These are phyloP conservation scores for Xylariaceae sp. DNA, from an alignment of 2,329 filamentous ascomycete species.

Conservation along the genomic window DNA sequence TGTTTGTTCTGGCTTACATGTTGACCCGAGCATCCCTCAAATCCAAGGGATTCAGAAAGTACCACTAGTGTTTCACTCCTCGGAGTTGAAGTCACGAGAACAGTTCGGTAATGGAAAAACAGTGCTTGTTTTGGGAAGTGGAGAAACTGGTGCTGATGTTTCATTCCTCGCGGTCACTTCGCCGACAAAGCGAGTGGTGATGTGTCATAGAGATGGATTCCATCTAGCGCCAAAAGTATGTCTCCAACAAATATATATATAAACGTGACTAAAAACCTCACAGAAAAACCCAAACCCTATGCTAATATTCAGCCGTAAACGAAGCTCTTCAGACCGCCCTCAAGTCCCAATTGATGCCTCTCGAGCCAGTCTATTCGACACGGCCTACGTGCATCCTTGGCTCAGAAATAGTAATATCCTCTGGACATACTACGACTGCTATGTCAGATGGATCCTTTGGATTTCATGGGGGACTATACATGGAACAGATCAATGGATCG, in stretches of 20 bases:
- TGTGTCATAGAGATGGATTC: slow-evolving; percentile 51
- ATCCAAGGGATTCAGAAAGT: slow-evolving; percentile 44
- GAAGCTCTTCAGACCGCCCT: slow-evolving; percentile 27
- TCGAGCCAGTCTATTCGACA: slow-evolving; percentile 53
- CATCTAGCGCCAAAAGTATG: slow-evolving; percentile 48
- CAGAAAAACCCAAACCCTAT: slow-evolving; percentile 34
- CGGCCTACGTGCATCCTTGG: slow-evolving; percentile 51
- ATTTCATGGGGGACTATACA: slow-evolving; percentile 48
- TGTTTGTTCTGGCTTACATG: slow-evolving; percentile 49
- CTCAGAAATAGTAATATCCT: slow-evolving; percentile 46
- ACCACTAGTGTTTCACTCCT: slow-evolving; percentile 46
- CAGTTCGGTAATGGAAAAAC: slow-evolving; percentile 45
- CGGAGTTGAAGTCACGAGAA: slow-evolving; percentile 43
- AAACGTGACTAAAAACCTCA: not conserved
- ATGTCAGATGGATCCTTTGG: slow-evolving; percentile 47
- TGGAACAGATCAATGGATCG: slow-evolving; percentile 53
- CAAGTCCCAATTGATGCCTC: slow-evolving; percentile 52
- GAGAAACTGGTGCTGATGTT: slow-evolving; percentile 51
- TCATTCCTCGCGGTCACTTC: slow-evolving; percentile 49
- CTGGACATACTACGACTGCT: slow-evolving; percentile 51
- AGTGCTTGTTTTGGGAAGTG: slow-evolving; percentile 47
- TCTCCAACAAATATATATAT: not conserved
- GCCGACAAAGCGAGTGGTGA: slow-evolving; percentile 43
- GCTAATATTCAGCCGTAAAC: slow-evolving; percentile 25
- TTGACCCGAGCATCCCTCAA: slow-evolving; percentile 42